Base-by-base conservation (phyloP, 805 yeast genomes). In the Pichia membranifaciens region DNA sequence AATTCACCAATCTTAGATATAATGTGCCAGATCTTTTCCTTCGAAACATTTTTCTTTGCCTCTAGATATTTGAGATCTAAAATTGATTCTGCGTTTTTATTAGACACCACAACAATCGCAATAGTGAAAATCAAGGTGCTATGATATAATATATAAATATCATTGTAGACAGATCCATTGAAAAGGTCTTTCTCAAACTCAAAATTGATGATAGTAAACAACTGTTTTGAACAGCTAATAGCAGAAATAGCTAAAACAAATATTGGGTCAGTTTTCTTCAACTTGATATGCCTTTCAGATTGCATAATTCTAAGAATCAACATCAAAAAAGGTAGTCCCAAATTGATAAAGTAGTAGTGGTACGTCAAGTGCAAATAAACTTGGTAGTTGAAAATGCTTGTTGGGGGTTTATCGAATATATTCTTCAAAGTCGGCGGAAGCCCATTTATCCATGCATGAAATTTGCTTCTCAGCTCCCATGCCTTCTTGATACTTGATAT, bases 401-500 rank as follows among this genome's bases (percentile, higher is more conserved):
- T 18, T 3, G 47, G 37, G 35, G 21, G 8, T 20, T 21, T 15
- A 25, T 37, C 28, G 21, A 34, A 44, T 29, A 38, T 31, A 8
- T 45, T 38, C 7, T 28, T 34, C 22, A 44, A 35, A 16, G 18
- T 2, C 16, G 28, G 25, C 22, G 51, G 47, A 20, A 48, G 43
- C 13, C 42, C 8, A n/a, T 34, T 18, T 16, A 31, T 44, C 51
- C 51, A 48, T 17, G 15, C 12, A 13, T 29, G 29, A 25, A 44
- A 29, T 13, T 48, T 43, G 6, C 54, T 57, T 47, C 60, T 58
- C 49, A 59, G 56, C 45, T 53, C 56, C 53, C 52, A 54, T 5
- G 54, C 53, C 13, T 41, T 48, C 4, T 41, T 37, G n/a, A 42
- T 45, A 34, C 29, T 36, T 18, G 23, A n/a, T 8, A 22, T 43